Conservation (phyloP, 2,329 filamentous ascomycete genomes). For the Hymenotorrendiella dingleyae region DNA sequence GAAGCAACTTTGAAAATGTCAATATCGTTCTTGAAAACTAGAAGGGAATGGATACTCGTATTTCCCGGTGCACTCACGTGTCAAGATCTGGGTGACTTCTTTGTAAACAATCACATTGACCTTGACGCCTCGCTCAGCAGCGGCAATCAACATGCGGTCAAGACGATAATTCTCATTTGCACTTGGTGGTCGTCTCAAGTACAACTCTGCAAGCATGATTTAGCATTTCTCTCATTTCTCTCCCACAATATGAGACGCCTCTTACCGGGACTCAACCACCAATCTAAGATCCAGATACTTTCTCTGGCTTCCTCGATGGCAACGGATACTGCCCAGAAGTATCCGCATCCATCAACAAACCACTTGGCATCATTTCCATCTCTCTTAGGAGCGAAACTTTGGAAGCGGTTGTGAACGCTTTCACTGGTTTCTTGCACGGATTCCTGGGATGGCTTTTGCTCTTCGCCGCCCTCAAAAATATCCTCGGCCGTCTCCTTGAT, state of each 20-base stretch:
- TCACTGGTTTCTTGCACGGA: neutral
- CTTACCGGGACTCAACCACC: constrained; percentile 71
- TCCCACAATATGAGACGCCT: neutral
- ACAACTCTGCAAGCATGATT: constrained; percentile 62
- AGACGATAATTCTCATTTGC: constrained; percentile 78
- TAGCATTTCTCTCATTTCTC: neutral
- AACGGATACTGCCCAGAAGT: constrained; percentile 78
- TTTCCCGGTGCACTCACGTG: constrained; percentile 54
- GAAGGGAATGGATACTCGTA: neutral
- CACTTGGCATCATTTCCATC: constrained; percentile 73
- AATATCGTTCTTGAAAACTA: constrained; percentile 13
- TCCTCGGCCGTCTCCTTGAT: constrained; percentile 6
- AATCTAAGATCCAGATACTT: constrained; percentile 76
- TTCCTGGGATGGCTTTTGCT: constrained; percentile 1
- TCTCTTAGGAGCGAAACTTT: constrained; percentile 68
- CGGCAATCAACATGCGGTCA: constrained; percentile 74
- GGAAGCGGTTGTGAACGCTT: constrained; percentile 42
- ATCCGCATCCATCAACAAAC: constrained; percentile 79
- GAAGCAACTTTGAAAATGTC: constrained; percentile 51
- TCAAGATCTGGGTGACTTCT: constrained; percentile 77
- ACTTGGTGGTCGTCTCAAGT: constrained; percentile 75
- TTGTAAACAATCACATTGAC: constrained; percentile 89
- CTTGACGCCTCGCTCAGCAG: constrained; percentile 77
- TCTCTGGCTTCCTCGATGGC: constrained; percentile 73
- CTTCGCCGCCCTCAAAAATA: constrained; percentile 4